Base-by-base conservation (phyloP, 2,329 filamentous ascomycete species). In the Phyllosticta capitalensis region DNA sequence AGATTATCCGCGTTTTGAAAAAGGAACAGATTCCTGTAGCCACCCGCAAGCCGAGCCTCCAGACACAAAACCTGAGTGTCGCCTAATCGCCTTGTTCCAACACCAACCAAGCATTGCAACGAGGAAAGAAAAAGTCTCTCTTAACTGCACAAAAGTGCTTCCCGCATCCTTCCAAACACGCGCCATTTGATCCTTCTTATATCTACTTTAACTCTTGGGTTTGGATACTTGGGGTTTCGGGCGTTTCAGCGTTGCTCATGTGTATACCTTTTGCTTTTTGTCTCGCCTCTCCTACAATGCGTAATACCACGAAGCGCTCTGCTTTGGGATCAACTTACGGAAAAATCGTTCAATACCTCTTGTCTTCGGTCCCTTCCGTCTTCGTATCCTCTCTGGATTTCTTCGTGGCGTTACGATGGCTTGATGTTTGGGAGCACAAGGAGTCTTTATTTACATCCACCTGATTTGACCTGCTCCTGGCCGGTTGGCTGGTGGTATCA, bases 1-100 rank as follows among this genome's bases (percentile, higher is more conserved):
- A 79, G 50, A 74, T 86, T 62, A 72, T 89, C 28, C 80, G 86
- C 52, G 75, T 75, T 19, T 65, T 83, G 57, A 75, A 75, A 56
- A 78, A 75, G 63, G 75, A 78, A 20, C 67, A 71, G 22, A 28
- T 55, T 12, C 58, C 58, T 20, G 38, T 38, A 17, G 17, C 38
- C 6, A 45, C 38, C 38, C 38, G 38, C 38, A 45, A 45, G 17
- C 38, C 38, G 38, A 55, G 57, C 17, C 52, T 24, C 38, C 24
- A 50, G 20, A 60, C 19, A 2, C 53, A 51, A 21, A 56, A 51
- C 48, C 33, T 60, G 58, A 60, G 48, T 3, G 58, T 54, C 14
- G 58, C 53, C 52, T 60, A 49, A 51, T 30, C 22, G 9, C n/a
- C 12, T 45, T 45, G 38, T 14, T 3, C 14, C 17, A n/a, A 17